phyloP scores from a whole-genome alignment of 805 yeast species.

The Barnettozyma botsteinii region DNA sequence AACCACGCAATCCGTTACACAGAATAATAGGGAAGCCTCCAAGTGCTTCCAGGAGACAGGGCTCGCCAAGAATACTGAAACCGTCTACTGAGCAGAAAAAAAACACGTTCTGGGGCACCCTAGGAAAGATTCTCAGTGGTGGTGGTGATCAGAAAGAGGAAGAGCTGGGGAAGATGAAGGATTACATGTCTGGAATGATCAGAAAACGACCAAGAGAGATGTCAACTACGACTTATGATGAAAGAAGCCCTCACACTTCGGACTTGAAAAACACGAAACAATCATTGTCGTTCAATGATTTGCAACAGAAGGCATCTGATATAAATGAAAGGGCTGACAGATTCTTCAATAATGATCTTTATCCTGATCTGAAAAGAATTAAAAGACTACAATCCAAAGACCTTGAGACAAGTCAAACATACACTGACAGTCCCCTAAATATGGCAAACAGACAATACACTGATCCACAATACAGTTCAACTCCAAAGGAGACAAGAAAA shows the following conservation, averaged over 20 bases:
- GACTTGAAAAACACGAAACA: constrained; percentile 1
- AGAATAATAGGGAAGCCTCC: constrained; percentile 6
- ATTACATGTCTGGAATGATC: constrained; percentile 22
- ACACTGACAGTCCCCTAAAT: constrained; percentile 1
- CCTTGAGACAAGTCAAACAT: neutral
- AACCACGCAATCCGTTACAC: constrained; percentile 7
- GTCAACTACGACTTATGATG: neutral
- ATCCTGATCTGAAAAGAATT: constrained; percentile 13
- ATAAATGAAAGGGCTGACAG: constrained; percentile 16
- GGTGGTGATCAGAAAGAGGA: constrained; percentile 9
- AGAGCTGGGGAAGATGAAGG: constrained; percentile 20
- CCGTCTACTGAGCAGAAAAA: constrained; percentile 13
- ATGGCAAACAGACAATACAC: constrained; percentile 7
- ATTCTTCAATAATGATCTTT: constrained; percentile 13
- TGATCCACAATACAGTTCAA: constrained; percentile 3
- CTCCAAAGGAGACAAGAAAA: constrained; percentile 1
- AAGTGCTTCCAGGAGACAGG: constrained; percentile 2
- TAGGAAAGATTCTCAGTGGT: constrained; percentile 16
- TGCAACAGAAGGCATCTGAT: constrained; percentile 13
- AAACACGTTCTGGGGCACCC: constrained; percentile 16
- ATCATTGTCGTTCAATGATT: neutral
- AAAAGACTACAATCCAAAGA: constrained; percentile 3
- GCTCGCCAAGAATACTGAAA: constrained; percentile 19
- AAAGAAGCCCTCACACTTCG: constrained; percentile 1
- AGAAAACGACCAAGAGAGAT: constrained; percentile 13